Conservation (phyloP, 805 yeast species). For the Candida coleopterorum region DNA sequence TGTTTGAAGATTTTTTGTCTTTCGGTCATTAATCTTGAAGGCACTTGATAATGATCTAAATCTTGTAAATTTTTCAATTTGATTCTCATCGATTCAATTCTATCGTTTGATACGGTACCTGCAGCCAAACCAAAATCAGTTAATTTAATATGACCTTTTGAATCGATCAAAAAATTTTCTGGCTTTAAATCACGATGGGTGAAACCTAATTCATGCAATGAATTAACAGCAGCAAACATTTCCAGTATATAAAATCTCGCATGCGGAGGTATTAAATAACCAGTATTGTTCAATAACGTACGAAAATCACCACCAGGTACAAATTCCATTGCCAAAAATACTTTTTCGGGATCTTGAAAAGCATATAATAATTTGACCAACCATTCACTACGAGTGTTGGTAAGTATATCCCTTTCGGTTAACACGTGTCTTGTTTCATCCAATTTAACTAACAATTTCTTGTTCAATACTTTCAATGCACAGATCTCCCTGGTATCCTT, state of each 20-base stretch:
- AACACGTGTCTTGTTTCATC: slow-evolving; percentile 95
- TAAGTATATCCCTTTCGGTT: slow-evolving; percentile 93
- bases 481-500: slow-evolving; percentile 92
- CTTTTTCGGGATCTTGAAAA: slow-evolving; percentile 86
- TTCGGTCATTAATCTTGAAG: slow-evolving; percentile 74
- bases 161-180: slow-evolving; percentile 85
- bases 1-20: slow-evolving; percentile 82
- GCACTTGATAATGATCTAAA: slow-evolving; percentile 46
- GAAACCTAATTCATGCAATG: slow-evolving; percentile 90
- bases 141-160: slow-evolving; percentile 85
- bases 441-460: slow-evolving; percentile 75
- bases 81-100: slow-evolving; percentile 88
- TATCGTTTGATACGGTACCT: slow-evolving; percentile 87
- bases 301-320: slow-evolving; percentile 99
- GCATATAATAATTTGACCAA: slow-evolving; percentile 89
- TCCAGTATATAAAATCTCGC: slow-evolving; percentile 93
- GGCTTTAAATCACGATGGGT: slow-evolving; percentile 97
- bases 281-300: slow-evolving; percentile 88
- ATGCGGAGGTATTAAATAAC: slow-evolving; percentile 87
- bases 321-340: slow-evolving; percentile 96
- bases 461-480: slow-evolving; percentile 89
- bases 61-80: slow-evolving; percentile 67
- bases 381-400: slow-evolving; percentile 97
- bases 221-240: slow-evolving; percentile 93
- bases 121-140: slow-evolving; percentile 98